Conservation (phyloP, 371 early-diverging fungal species). For the Mortierella sp. region DNA sequence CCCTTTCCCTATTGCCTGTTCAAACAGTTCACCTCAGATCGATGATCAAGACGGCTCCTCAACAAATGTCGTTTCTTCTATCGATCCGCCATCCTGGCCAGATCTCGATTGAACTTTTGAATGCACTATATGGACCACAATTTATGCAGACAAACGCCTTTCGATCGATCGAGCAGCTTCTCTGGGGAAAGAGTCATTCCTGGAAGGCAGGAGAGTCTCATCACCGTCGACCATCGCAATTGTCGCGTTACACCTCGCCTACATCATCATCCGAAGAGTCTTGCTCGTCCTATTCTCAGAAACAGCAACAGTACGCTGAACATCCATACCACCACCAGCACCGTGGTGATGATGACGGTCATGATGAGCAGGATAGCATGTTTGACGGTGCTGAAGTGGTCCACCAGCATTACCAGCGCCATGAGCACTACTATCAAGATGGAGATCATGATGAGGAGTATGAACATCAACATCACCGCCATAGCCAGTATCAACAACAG, state of each 20-base stretch:
- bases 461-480: neutral
- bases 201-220: slow-evolving; percentile 1
- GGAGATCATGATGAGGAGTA: neutral
- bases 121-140: slow-evolving; percentile 24
- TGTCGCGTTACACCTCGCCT: neutral
- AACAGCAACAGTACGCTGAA: slow-evolving; percentile 8
- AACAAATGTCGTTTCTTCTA: slow-evolving; percentile 23
- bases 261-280: neutral
- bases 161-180: slow-evolving; percentile 27
- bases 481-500: too few relatives aligned
- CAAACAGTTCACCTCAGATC: neutral
- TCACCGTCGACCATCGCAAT: neutral
- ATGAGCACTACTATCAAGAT: neutral
- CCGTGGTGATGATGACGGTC: neutral
- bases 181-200: slow-evolving; percentile 19
- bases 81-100: slow-evolving; percentile 36
- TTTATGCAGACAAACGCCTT: slow-evolving; percentile 28
- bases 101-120: slow-evolving; percentile 24
- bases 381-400: neutral
- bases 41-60: slow-evolving; percentile 20
- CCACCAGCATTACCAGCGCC: neutral
- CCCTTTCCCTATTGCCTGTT: too few relatives aligned
- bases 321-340: neutral
- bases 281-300: neutral
- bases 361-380: neutral